phyloP scores from a whole-genome alignment of 2,329 filamentous ascomycete genomes.

The Apiospora pterosperma region DNA sequence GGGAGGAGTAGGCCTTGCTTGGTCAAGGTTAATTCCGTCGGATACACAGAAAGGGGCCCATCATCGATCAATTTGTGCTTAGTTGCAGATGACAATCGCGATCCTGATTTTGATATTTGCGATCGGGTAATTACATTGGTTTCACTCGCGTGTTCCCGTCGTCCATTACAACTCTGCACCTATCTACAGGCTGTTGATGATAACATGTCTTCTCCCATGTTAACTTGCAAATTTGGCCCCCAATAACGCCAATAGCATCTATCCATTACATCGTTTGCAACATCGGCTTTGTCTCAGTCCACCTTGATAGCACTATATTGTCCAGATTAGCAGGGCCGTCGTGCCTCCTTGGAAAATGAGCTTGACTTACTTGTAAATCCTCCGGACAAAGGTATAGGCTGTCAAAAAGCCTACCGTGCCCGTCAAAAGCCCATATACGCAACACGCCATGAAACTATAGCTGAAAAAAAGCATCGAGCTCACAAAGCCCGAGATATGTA shows the following conservation, averaged over 20 bases:
- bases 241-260: background rate
- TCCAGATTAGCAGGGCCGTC: background rate
- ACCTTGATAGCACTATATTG: slow-evolving; percentile 50
- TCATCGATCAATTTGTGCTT: background rate
- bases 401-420: slow-evolving; percentile 83
- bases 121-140: background rate
- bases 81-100: background rate
- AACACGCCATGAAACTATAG: slow-evolving; percentile 79
- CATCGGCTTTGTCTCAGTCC: slow-evolving; percentile 31
- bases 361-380: slow-evolving; percentile 70
- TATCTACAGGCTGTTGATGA: background rate
- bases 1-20: background rate
- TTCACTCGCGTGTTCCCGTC: background rate
- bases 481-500: slow-evolving; percentile 78
- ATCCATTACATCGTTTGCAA: slow-evolving; percentile 7
- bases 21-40: background rate
- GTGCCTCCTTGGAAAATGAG: background rate
- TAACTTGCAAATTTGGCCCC: background rate
- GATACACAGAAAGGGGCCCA: background rate
- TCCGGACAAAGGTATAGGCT: slow-evolving; percentile 78
- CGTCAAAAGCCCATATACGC: slow-evolving; percentile 75
- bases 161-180: background rate
- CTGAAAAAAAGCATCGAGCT: slow-evolving; percentile 80
- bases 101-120: background rate
- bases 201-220: background rate